Conservation (phyloP, 345 rosid genomes). For the Camelina neglecta region DNA sequence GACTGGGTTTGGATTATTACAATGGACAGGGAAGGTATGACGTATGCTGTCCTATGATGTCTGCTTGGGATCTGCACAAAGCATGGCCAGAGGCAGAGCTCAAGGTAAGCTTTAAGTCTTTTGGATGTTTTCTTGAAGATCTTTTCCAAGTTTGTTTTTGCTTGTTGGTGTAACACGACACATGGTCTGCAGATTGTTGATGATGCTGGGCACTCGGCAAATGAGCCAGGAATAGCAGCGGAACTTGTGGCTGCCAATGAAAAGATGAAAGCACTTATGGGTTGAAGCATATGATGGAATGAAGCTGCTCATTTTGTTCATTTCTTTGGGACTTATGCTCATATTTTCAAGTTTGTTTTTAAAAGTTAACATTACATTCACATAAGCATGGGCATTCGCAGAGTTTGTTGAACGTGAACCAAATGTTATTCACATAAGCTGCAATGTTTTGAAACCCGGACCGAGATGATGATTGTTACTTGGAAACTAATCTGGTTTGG, state of each 20-base stretch:
- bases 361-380: background rate
- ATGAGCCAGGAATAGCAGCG: constrained; percentile 84
- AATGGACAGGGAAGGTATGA: constrained; percentile 94
- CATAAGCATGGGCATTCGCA: background rate
- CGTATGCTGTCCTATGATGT: constrained; percentile 94
- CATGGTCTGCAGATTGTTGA: constrained; percentile 57
- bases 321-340: background rate
- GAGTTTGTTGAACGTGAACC: background rate
- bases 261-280: constrained; percentile 57
- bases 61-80: constrained; percentile 99
- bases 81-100: constrained; percentile 96
- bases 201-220: constrained; percentile 97
- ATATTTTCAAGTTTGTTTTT: constrained; percentile 16
- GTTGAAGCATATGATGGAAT: constrained; percentile 13
- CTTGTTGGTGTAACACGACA: background rate
- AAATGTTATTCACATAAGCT: background rate
- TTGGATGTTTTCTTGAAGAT: background rate
- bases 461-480: background rate
- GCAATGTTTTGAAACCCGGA: background rate
- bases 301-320: constrained; percentile 1
- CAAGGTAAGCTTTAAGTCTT: constrained; percentile 52
- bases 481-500: background rate
- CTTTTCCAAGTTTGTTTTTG: background rate
- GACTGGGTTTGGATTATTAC: constrained; percentile 21
- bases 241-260: constrained; percentile 91